Conservation (phyloP, 768 basidiomycete species). For the Xerocomellus amylosporus region DNA sequence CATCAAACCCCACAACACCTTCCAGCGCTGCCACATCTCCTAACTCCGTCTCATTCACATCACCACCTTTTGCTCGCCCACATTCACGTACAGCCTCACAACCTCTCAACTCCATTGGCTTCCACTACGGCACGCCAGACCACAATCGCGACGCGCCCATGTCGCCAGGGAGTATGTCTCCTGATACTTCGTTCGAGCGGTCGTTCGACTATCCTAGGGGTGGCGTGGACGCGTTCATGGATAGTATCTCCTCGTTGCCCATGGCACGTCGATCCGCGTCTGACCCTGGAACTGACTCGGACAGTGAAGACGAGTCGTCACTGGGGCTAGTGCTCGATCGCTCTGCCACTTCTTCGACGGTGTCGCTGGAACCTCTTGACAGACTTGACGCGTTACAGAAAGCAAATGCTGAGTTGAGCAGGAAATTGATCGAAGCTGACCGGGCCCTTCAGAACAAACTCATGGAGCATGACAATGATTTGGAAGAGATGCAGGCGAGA, state of each 20-base stretch:
- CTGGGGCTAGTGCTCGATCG: conserved; percentile 63
- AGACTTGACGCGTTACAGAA: conserved; percentile 70
- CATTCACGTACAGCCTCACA: conserved; percentile 62
- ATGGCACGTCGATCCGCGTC: conserved; percentile 48
- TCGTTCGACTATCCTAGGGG: conserved; percentile 38
- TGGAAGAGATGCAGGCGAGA: conserved; percentile 73
- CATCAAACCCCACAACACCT: conserved; percentile 64
- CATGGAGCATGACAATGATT: conserved; percentile 73
- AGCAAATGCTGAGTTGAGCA: conserved; percentile 68
- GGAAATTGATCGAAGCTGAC: conserved; percentile 76
- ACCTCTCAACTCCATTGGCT: conserved; percentile 39
- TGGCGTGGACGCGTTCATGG: conserved; percentile 41
- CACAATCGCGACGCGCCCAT: conserved; percentile 28
- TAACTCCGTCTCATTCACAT: conserved; percentile 37
- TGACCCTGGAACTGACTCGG: conserved; percentile 50
- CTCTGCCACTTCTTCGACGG: conserved; percentile 54
- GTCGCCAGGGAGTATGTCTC: conserved; percentile 36
- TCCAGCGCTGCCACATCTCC: conserved; percentile 41
- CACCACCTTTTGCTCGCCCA: conserved; percentile 53
- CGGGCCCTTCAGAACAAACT: conserved; percentile 62
- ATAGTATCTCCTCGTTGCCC: conserved; percentile 51
- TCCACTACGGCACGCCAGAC: conserved; percentile 43
- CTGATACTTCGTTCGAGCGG: conserved; percentile 30
- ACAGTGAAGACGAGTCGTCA: conserved; percentile 46
- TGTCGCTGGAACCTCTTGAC: conserved; percentile 71